These are phyloP conservation scores for Cordyceps pruinosa DNA, from an alignment of 2,329 filamentous ascomycete species.

Conservation along the genomic window DNA sequence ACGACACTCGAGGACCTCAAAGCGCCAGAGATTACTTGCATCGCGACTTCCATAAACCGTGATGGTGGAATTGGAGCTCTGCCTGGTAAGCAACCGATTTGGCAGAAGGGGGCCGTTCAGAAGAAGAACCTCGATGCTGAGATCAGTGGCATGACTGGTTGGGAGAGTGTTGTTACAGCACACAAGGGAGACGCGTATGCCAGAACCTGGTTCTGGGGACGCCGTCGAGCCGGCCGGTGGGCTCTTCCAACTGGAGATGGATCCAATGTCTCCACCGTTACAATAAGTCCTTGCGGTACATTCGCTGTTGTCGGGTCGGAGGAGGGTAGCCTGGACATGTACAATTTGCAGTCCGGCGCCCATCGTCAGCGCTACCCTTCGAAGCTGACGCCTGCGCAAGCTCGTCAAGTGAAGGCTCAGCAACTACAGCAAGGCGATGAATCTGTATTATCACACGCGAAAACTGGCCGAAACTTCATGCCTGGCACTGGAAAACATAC, in stretches of 20 bases:
- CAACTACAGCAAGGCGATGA: constrained; percentile 53
- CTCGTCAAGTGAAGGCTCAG: constrained; percentile 64
- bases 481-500: constrained; percentile 66
- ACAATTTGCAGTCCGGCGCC: constrained; percentile 88
- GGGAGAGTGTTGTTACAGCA: constrained; percentile 94
- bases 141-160: constrained; percentile 73
- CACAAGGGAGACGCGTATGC: constrained; percentile 80
- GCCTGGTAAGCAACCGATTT: constrained; percentile 70
- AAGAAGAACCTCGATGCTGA: constrained; percentile 61
- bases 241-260: constrained; percentile 80
- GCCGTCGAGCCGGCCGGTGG: constrained; percentile 89
- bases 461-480: constrained; percentile 35
- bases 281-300: constrained; percentile 85
- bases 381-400: constrained; percentile 68
- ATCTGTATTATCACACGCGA: constrained; percentile 47
- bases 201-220: constrained; percentile 97
- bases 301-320: constrained; percentile 87
- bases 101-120: constrained; percentile 68
- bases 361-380: constrained; percentile 86
- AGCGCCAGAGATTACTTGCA: constrained; percentile 83
- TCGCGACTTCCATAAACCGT: constrained; percentile 85
- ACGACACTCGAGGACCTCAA: constrained; percentile 70
- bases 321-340: constrained; percentile 83
- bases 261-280: constrained; percentile 75
- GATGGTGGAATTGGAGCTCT: constrained; percentile 89